Conservation (phyloP, 73 alveolate species). For the Tetrahymena elliotti region DNA sequence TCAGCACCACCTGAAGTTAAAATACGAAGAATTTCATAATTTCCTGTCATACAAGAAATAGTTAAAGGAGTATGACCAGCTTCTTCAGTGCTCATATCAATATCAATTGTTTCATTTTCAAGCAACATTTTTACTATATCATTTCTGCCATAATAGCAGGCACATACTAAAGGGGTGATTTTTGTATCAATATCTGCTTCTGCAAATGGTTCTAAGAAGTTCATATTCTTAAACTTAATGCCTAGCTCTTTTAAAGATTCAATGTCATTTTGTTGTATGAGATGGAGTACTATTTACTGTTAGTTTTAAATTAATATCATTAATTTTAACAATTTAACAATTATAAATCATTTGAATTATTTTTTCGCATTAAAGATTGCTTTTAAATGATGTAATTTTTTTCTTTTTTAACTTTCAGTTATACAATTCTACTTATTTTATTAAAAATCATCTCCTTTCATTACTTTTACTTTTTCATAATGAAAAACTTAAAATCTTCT, state of each 20-base stretch:
- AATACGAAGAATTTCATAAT: slow-evolving; percentile 54
- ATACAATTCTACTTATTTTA: background rate
- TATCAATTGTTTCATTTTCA: slow-evolving; percentile 53
- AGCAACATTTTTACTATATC: slow-evolving; percentile 53
- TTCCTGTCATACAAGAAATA: slow-evolving; percentile 68
- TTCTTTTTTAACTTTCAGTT: background rate
- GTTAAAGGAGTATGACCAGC: slow-evolving; percentile 59
- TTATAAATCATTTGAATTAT: background rate
- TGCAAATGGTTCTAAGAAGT: slow-evolving; percentile 44
- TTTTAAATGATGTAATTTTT: background rate
- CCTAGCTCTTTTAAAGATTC: background rate
- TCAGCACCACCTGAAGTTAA: slow-evolving; percentile 69
- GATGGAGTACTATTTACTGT: background rate
- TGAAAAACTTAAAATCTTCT: background rate
- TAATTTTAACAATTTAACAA: background rate
- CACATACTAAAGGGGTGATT: slow-evolving; percentile 64
- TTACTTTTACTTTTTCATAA: background rate
- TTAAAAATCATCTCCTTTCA: background rate
- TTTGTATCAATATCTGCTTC: slow-evolving; percentile 64
- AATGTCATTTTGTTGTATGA: background rate
- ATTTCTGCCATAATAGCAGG: slow-evolving; percentile 59
- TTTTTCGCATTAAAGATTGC: background rate
- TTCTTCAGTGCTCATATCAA: slow-evolving; percentile 63
- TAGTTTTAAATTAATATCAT: background rate
- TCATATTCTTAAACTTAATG: slow-evolving; percentile 12